phyloP scores from a whole-genome alignment of 2,329 filamentous ascomycete genomes.

The Thelonectria olida region DNA sequence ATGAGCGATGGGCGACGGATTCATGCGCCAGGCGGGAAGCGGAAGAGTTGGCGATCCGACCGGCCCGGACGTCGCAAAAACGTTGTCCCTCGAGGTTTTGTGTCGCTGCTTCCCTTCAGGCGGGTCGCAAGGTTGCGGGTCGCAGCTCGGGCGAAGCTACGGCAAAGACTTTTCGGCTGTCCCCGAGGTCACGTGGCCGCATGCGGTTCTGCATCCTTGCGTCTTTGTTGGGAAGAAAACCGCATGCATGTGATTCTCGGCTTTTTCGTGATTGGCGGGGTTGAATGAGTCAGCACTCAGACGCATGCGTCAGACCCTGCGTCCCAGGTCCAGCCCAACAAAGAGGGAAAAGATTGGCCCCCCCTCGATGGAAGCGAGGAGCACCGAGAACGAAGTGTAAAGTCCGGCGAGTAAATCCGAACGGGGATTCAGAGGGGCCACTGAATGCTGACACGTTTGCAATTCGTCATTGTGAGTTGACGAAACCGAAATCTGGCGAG shows the following conservation, averaged over 20 bases:
- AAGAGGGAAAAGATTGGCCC: neutral
- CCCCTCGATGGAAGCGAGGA: no score
- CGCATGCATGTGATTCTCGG: conserved; percentile 15
- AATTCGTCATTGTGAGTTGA: conserved; percentile 12
- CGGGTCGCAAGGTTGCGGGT: neutral
- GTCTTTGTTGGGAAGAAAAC: conserved; percentile 11
- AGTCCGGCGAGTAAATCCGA: conserved; percentile 12
- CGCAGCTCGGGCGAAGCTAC: neutral
- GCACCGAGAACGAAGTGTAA: conserved; percentile 1
- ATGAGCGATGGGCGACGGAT: conserved; percentile 9
- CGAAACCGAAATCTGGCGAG: no score
- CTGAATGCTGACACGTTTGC: conserved; percentile 21
- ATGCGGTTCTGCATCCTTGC: neutral
- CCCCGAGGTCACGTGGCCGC: conserved; percentile 15
- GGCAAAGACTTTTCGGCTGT: conserved; percentile 3
- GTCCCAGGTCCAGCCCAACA: conserved; percentile 12
- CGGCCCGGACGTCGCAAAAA: conserved; percentile 22
- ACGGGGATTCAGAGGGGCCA: conserved; percentile 1
- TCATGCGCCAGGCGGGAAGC: conserved; percentile 25
- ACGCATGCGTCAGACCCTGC: conserved; percentile 1
- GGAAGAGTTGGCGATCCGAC: conserved; percentile 40
- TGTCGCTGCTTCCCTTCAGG: neutral
- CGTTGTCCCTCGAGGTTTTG: conserved; percentile 7
- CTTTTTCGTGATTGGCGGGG: conserved; percentile 9
- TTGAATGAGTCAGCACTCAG: conserved; percentile 8